Base-by-base conservation (phyloP, 2,329 filamentous ascomycete species). In the Neoscytalidium dimidiatum region DNA sequence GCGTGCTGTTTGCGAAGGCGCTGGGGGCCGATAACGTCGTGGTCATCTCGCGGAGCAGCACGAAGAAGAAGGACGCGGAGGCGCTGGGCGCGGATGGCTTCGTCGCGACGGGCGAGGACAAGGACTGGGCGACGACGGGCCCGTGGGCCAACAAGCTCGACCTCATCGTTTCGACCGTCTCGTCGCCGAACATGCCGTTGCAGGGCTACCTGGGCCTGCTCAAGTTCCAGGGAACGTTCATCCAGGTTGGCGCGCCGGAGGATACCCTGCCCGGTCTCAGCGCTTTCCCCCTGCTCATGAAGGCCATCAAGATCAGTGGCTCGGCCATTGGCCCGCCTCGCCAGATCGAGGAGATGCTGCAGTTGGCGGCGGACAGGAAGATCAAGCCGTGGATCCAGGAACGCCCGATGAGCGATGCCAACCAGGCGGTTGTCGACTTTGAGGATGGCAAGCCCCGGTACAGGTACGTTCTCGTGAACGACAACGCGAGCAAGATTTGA, bases 231-330 rank as follows among this genome's bases (percentile, higher is more conserved):
- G 88, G 89, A 3, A 81, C 81, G 13, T 87, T 90, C 69, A 83
- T 90, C 64, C 87, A 90, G 75, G 82, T 92, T 52, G 89, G 89
- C 29, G 85, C 85, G 1, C 89, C 90, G 0, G 90, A 92, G 70
- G 77, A 80, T 74, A 75, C 77, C 58, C 69, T 83, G 1, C 86
- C 86, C 4, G 76, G 78, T 1, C 81, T 91, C 68, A 81, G 78
- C 68, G 85, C 85, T 6, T 87, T 85, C 69, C 78, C 83, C 2
- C 75, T 92, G 66, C 86, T 91, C 57, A 75, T 73, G 46, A 88
- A 87, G 70, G 82, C 84, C 0, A 77, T 77, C 44, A 80, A 77
- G 68, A 73, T 83, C 61, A 78, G 76, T 5, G 81, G 81, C 4
- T 77, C 73, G 31, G 73, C 77, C 66, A 80, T 86, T 66, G 85